Evolutionary conservation across 768 basidiomycete genomes (phyloP).

Genomic region (Pulveroboletus sp.): DNA sequence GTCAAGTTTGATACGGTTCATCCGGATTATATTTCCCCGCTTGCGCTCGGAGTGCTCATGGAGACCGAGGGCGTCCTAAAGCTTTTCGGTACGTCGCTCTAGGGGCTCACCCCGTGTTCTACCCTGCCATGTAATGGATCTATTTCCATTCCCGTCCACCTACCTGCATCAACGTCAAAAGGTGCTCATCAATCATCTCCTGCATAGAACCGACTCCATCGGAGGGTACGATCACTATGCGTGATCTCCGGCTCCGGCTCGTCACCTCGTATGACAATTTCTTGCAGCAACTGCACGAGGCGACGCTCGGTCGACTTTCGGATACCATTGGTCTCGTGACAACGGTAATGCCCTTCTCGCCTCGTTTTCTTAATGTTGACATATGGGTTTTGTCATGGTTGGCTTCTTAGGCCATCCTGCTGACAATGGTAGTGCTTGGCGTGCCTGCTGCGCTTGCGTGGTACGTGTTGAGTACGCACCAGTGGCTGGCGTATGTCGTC

Average conservation of each 20-base stretch:
- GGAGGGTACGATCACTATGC: constrained; percentile 16
- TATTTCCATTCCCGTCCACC: not conserved
- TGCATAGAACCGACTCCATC: constrained; percentile 27
- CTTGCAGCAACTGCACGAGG: constrained; percentile 13
- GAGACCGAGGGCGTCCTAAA: constrained; percentile 25
- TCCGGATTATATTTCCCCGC: constrained; percentile 24
- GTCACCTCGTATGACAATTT: constrained; percentile 21
- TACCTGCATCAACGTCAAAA: too few species aligned
- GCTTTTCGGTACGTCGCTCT: constrained; percentile 19
- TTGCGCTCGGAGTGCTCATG: constrained; percentile 25
- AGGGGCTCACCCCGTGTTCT: not conserved
- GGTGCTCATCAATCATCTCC: not conserved
- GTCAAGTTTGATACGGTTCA: constrained; percentile 17
- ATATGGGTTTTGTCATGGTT: not conserved
- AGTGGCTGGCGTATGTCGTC: constrained; percentile 12
- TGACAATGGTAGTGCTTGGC: constrained; percentile 15
- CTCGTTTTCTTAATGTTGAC: not conserved
- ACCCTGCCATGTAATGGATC: not conserved
- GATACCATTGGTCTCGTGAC: constrained; percentile 18
- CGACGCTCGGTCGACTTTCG: constrained; percentile 23
- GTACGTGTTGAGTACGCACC: constrained; percentile 10
- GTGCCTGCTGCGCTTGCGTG: constrained; percentile 18
- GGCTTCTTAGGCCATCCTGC: constrained; percentile 13
- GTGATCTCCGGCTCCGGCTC: constrained; percentile 19
- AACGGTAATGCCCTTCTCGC: constrained; percentile 2